phyloP scores from a whole-genome alignment of 2,329 filamentous ascomycete species.

The Sporothrix brasiliensis region DNA sequence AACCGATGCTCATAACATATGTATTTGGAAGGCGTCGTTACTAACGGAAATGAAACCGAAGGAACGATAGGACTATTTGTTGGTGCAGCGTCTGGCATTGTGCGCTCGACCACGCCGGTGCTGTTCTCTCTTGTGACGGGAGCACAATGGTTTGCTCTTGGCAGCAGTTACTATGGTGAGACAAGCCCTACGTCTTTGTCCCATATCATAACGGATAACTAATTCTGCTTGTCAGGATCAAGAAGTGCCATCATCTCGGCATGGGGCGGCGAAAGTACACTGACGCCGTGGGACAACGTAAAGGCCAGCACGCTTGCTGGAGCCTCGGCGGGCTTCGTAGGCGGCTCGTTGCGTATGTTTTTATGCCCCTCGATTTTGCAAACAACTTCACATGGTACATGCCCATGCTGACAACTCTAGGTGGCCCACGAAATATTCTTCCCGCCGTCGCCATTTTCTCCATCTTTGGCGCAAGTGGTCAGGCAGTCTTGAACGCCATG shows the following conservation, averaged over 20 bases:
- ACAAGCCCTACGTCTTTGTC: slow-evolving; percentile 31
- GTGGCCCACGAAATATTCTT: slow-evolving; percentile 57
- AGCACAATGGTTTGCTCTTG: slow-evolving; percentile 79
- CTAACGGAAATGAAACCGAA: slow-evolving; percentile 39
- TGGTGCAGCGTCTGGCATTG: slow-evolving; percentile 71
- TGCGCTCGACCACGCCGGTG: slow-evolving; percentile 67
- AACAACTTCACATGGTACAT: not conserved
- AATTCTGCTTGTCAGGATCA: slow-evolving; percentile 39
- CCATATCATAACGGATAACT: not conserved
- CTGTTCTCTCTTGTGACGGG: slow-evolving; percentile 73
- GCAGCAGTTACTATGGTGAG: slow-evolving; percentile 75
- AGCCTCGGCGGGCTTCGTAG: slow-evolving; percentile 66
- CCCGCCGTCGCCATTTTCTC: slow-evolving; percentile 56
- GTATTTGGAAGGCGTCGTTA: not conserved
- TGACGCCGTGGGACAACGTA: slow-evolving; percentile 62
- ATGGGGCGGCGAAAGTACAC: slow-evolving; percentile 55
- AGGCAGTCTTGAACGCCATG: slow-evolving; percentile 38
- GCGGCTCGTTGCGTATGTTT: slow-evolving; percentile 56
- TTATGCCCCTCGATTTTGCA: not conserved
- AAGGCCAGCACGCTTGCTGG: slow-evolving; percentile 72
- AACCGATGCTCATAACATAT: not conserved
- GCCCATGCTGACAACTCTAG: slow-evolving; percentile 41
- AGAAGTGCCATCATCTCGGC: slow-evolving; percentile 46
- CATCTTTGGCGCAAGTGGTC: slow-evolving; percentile 42
- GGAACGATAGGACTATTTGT: slow-evolving; percentile 64